These are phyloP conservation scores for Wickerhamomyces canadensis DNA, from an alignment of 805 yeast genomes.

Conservation along the genomic window DNA sequence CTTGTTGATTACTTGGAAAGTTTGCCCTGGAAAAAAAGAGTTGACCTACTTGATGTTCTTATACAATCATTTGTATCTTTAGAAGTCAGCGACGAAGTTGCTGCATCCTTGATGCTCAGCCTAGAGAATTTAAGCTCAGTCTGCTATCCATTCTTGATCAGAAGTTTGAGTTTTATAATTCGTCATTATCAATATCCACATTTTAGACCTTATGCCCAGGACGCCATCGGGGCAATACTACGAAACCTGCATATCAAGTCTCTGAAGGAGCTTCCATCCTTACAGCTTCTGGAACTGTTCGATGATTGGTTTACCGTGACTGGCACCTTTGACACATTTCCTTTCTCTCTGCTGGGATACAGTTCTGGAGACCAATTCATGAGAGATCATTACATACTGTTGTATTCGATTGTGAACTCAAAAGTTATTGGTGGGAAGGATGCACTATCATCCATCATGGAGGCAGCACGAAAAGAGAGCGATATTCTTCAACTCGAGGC, in stretches of 20 bases:
- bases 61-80: constrained; percentile 18
- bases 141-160: constrained; percentile 20
- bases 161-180: constrained; percentile 5
- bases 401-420: constrained; percentile 35
- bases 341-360: constrained; percentile 10
- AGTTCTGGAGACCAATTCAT: constrained; percentile 3
- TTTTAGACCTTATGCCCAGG: constrained; percentile 16
- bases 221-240: not conserved
- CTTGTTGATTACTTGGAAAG: not conserved
- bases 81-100: constrained; percentile 21
- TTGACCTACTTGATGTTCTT: constrained; percentile 22
- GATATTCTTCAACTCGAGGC: constrained; percentile 27
- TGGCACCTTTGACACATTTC: constrained; percentile 5
- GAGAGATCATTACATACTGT: constrained; percentile 27
- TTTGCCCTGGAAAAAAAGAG: constrained; percentile 3
- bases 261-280: constrained; percentile 2
- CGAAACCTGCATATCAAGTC: not conserved
- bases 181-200: constrained; percentile 10
- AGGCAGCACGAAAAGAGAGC: not conserved
- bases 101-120: constrained; percentile 22
- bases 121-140: constrained; percentile 15
- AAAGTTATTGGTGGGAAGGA: not conserved
- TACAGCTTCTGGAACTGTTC: constrained; percentile 12
- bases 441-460: not conserved
- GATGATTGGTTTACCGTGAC: constrained; percentile 5